A percentile compares a stretch with the other conserved stretches of the same genome.
These are phyloP conservation scores for Phytophthora colocasiae DNA, from an alignment of 352 stramenopile species.

Conservation along the genomic window DNA sequence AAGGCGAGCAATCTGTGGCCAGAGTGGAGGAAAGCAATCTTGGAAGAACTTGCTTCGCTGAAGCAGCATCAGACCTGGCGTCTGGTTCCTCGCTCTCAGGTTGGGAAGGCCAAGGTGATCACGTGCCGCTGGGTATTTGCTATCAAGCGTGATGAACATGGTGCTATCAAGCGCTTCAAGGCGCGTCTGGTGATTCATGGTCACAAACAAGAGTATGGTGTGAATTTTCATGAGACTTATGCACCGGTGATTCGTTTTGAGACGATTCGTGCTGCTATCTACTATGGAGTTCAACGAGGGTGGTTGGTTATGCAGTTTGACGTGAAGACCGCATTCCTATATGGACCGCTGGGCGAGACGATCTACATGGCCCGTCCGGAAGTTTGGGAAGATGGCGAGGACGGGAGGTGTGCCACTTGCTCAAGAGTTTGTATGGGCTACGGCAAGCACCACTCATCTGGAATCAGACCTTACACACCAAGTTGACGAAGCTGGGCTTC, in stretches of 20 bases:
- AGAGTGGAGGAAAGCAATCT: constrained; percentile 3
- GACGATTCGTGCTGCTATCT: constrained; percentile 21
- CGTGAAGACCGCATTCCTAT: constrained; percentile 21
- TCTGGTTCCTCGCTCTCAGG: not conserved
- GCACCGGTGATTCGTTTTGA: constrained; percentile 25
- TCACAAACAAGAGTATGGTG: constrained; percentile 25
- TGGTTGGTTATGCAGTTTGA: constrained; percentile 21
- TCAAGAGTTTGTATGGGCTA: constrained; percentile 25
- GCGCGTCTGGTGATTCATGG: constrained; percentile 23
- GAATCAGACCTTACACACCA: constrained; percentile 9
- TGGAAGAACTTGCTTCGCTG: not conserved
- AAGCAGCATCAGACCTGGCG: constrained; percentile 5
- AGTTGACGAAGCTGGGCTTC: constrained; percentile 3
- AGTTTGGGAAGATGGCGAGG: not conserved
- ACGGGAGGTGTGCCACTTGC: not conserved
- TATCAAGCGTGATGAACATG: constrained; percentile 20
- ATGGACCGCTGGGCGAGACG: not conserved
- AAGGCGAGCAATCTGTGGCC: not conserved
- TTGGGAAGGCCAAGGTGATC: constrained; percentile 11
- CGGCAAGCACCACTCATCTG: constrained; percentile 6
- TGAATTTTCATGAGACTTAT: constrained; percentile 27
- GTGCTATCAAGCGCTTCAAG: constrained; percentile 19
- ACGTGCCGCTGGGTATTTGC: constrained; percentile 22
- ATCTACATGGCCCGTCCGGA: constrained; percentile 15
- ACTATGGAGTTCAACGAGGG: constrained; percentile 6